Conservation (phyloP, 805 yeast genomes). For the Suhomyces pyralidae region DNA sequence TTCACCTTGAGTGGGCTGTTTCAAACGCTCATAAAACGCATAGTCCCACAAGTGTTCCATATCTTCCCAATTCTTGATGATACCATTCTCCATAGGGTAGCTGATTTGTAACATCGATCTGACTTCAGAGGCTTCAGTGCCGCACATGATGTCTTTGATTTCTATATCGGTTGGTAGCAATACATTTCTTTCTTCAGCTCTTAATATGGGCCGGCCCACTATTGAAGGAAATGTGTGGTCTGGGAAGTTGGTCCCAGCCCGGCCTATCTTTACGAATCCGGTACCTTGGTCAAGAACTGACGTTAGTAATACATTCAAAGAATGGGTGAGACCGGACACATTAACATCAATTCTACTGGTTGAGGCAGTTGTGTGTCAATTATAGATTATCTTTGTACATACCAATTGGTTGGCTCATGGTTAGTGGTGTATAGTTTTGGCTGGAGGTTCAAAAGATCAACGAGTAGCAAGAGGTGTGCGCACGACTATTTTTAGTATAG, state of each 20-base stretch:
- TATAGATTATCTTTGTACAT: constrained; percentile 12
- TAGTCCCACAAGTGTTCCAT: constrained; percentile 99
- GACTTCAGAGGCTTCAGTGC: constrained; percentile 89
- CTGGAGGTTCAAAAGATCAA: constrained; percentile 11
- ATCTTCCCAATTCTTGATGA: constrained; percentile 96
- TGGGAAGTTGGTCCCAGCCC: constrained; percentile 96
- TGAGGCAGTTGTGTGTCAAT: not conserved
- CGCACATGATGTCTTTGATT: constrained; percentile 96
- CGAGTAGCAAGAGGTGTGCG: not conserved
- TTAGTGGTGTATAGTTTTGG: not conserved
- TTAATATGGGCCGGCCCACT: constrained; percentile 93
- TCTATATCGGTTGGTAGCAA: constrained; percentile 58
- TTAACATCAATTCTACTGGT: not conserved
- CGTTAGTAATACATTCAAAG: constrained; percentile 2
- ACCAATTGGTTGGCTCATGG: constrained; percentile 27
- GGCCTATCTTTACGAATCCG: constrained; percentile 95
- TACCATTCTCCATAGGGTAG: constrained; percentile 99
- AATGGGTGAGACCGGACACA: not conserved
- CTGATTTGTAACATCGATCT: constrained; percentile 86
- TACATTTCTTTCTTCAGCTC: constrained; percentile 87
- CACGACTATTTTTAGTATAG: not conserved
- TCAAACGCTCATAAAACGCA: constrained; percentile 89
- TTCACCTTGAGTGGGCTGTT: constrained; percentile 67
- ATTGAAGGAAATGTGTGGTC: constrained; percentile 96
- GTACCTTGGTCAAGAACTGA: constrained; percentile 97